phyloP scores from a whole-genome alignment of 208 protist genomes.

The Spongospora subterranea region DNA sequence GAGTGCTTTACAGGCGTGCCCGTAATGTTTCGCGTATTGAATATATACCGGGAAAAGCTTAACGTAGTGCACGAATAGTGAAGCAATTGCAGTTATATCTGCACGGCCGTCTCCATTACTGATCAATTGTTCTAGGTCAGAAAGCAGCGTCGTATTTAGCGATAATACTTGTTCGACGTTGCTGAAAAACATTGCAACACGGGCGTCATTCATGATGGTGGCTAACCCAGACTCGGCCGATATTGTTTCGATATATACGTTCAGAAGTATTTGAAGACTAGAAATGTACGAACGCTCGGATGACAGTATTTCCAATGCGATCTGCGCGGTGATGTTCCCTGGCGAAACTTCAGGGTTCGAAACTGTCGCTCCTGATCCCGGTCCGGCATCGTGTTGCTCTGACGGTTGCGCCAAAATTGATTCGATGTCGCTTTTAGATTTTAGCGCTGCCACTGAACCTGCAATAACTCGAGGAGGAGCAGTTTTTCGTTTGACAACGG shows the following conservation, averaged over 20 bases:
- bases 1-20: background rate
- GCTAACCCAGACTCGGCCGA: background rate
- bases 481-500: too few species aligned
- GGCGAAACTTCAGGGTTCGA: too few species aligned
- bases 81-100: background rate
- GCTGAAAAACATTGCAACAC: slow-evolving; percentile 41
- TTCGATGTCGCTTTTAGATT: too few species aligned
- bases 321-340: too few species aligned
- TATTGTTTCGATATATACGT: background rate
- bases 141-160: slow-evolving; percentile 3
- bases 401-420: too few species aligned
- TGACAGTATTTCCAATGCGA: background rate
- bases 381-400: too few species aligned
- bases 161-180: slow-evolving; percentile 40
- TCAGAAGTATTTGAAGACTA: background rate
- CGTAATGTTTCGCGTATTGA: slow-evolving; percentile 20
- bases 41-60: slow-evolving; percentile 12
- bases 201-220: background rate
- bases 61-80: background rate
- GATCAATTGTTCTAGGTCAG: background rate
- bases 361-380: too few species aligned
- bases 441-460: too few species aligned
- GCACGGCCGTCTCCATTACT: background rate
- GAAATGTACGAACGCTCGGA: background rate
- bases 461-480: too few species aligned